A percentile compares a stretch with the other conserved stretches of the same genome.
Conservation (phyloP, 2,329 filamentous ascomycete genomes). For the Aspergillus chevalieri region DNA sequence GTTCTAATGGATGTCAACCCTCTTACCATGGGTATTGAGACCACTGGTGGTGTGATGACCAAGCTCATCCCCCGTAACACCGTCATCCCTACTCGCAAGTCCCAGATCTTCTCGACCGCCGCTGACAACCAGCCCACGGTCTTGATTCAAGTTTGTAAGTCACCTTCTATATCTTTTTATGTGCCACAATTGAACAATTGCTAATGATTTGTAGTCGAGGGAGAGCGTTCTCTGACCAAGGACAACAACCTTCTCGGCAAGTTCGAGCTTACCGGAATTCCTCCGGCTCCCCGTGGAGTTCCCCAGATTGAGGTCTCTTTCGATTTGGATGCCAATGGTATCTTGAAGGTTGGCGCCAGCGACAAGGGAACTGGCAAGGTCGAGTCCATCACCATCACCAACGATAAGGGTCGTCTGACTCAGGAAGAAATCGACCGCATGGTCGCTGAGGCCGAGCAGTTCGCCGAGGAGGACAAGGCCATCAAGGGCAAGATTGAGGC, state of each 20-base stretch:
- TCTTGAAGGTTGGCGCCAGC: conserved; percentile 89
- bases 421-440: conserved; percentile 98
- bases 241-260: conserved; percentile 97
- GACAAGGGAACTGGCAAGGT: conserved; percentile 98
- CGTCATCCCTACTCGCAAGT: conserved; percentile 91
- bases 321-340: conserved; percentile 96
- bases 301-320: conserved; percentile 98
- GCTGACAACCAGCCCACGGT: conserved; percentile 96
- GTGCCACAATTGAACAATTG: not conserved
- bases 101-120: conserved; percentile 94
- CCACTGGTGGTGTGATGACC: conserved; percentile 95
- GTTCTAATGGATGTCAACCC: conserved; percentile 98
- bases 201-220: conserved; percentile 53
- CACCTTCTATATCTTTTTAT: not conserved
- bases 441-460: conserved; percentile 97
- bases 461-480: conserved; percentile 98
- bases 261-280: conserved; percentile 95
- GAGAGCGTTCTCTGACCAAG: conserved; percentile 89
- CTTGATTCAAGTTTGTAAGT: conserved; percentile 76
- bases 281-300: conserved; percentile 88
- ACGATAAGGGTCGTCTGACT: conserved; percentile 96
- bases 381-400: conserved; percentile 97
- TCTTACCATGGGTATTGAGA: conserved; percentile 93
- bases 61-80: conserved; percentile 94
- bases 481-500: conserved; percentile 95